Base-by-base conservation (phyloP, 73 alveolate genomes). In the Paramecium biaurelia region DNA sequence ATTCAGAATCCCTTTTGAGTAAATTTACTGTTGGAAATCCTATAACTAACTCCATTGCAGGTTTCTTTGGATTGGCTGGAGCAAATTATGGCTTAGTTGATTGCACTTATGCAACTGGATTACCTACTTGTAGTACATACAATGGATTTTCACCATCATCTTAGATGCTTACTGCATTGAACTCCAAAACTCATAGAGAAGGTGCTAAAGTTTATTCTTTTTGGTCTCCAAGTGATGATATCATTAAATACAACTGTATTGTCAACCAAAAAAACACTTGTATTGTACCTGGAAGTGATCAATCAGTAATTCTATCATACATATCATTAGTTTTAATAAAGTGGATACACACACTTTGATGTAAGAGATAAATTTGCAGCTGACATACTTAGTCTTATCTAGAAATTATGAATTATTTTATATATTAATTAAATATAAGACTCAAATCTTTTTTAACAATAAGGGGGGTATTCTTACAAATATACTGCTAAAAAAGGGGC, bases 51-150 rank as follows among this genome's bases (percentile, higher is more conserved):
- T 85, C 90, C 34, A 93, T 93, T 59, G 96, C 90, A 74, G 92
- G 93, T 28, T 93, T 93, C 57, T 72, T 93, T 20, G 96, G 94
- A 21, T 57, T 93, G 9, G 94, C 93, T 5, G 96, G 96, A 4
- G 96, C 94, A 24, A 93, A 93, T 85, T 93, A 58, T 34, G 96
- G 96, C 0, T 82, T 89, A 21, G 89, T 79, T 4, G 90, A 79
- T 43, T 79, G 90, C 28, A 43, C 90, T 24, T 79, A 42, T 79
- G 90, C 90, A 42, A 79, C 90, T 18, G 90, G 70, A 24, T 63
- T 79, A 14, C 90, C 90, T 10, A 79, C 90, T 12, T 79, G 90
- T 15, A 79, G 90, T 45, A 79, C 42, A 10, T 30, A 32, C 20
- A 79, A 79, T 79, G 90, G 90, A 30, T 79, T 79, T 72, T 41